Evolutionary conservation across 176 grass and related monocot species (phyloP).

Genomic region (Oryza rufipogon): DNA sequence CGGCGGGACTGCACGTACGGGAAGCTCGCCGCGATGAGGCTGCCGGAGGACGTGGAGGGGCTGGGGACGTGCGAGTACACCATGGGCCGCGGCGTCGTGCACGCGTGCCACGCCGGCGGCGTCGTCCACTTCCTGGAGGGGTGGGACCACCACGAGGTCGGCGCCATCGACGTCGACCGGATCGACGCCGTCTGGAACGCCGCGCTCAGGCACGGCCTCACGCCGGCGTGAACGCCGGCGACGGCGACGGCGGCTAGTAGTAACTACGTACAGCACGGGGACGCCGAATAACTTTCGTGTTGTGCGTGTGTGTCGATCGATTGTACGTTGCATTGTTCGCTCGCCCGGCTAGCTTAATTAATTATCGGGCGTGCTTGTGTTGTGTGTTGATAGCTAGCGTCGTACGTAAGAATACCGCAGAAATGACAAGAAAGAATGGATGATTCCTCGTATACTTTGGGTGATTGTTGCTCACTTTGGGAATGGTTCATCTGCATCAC

Average conservation of each 20-base stretch:
- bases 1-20: slow-evolving; percentile 90
- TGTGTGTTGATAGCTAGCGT: not conserved
- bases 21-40: slow-evolving; percentile 84
- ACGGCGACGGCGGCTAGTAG: not conserved
- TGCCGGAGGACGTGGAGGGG: slow-evolving; percentile 89
- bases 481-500: no score
- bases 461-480: not conserved
- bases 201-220: slow-evolving; percentile 78
- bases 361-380: not conserved
- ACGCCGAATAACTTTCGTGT: slow-evolving; percentile 26
- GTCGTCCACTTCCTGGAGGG: slow-evolving; percentile 89
- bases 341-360: not conserved
- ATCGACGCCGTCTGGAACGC: slow-evolving; percentile 93
- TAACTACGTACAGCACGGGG: not conserved
- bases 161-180: slow-evolving; percentile 78
- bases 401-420: not conserved
- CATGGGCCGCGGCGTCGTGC: slow-evolving; percentile 84
- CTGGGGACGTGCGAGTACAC: slow-evolving; percentile 93
- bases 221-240: slow-evolving; percentile 39
- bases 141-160: slow-evolving; percentile 95
- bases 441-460: not conserved
- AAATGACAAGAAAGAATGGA: not conserved
- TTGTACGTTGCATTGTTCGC: not conserved
- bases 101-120: slow-evolving; percentile 99
- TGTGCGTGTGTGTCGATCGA: no score